These are phyloP conservation scores for Diaporthe vaccinii DNA, from an alignment of 2,329 filamentous ascomycete genomes.

Conservation along the genomic window DNA sequence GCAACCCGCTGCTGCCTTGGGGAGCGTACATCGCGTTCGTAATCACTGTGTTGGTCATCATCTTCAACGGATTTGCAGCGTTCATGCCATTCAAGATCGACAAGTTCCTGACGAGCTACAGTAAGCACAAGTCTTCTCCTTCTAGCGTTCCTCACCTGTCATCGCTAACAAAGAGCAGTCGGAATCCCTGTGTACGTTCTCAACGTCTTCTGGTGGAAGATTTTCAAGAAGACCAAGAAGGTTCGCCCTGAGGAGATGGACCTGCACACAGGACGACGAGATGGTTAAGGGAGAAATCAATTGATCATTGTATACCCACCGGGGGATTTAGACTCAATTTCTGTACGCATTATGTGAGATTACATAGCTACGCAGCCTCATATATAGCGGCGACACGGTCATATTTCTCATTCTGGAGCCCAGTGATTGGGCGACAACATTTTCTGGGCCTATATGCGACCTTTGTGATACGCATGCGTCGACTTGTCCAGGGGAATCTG, in stretches of 20 bases:
- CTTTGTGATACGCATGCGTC: not conserved
- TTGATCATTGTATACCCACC: not conserved
- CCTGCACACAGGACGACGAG: constrained; percentile 63
- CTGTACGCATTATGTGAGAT: not conserved
- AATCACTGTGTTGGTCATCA: constrained; percentile 52
- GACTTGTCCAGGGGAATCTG: not conserved
- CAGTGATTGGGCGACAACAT: not conserved
- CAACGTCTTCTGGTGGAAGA: constrained; percentile 76
- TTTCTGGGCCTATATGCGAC: not conserved
- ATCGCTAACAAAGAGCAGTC: constrained; percentile 37
- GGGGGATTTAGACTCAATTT: not conserved
- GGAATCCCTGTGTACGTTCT: constrained; percentile 60
- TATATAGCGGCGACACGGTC: not conserved
- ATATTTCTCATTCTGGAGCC: not conserved
- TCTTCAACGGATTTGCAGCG: constrained; percentile 10
- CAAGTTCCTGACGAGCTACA: constrained; percentile 73
- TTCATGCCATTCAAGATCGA: constrained; percentile 66
- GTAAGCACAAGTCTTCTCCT: not conserved
- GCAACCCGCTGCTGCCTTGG: constrained; percentile 55
- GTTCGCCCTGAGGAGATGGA: constrained; percentile 67
- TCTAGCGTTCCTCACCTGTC: too few relatives aligned
- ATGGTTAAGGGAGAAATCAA: not conserved
- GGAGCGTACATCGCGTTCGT: constrained; percentile 58
- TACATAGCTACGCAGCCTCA: not conserved
- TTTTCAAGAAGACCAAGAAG: constrained; percentile 69